phyloP scores from a whole-genome alignment of 345 rosid genomes.

The Linum lewisii region DNA sequence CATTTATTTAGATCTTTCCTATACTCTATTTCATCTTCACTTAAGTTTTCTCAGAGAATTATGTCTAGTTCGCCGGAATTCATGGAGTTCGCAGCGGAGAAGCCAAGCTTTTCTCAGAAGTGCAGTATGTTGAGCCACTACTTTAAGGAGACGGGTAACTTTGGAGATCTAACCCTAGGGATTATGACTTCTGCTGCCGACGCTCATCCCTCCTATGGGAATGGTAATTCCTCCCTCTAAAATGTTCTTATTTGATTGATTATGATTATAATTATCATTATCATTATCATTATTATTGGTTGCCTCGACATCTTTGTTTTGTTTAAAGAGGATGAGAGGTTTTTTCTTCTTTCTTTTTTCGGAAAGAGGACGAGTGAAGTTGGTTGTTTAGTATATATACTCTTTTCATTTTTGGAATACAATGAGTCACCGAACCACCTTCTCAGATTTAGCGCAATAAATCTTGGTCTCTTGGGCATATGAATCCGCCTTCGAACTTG shows the following conservation, averaged over 20 bases:
- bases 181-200: constrained; percentile 37
- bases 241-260: not conserved
- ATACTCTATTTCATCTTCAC: too few species aligned
- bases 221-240: not conserved
- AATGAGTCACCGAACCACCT: too few species aligned
- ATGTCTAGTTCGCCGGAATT: constrained; percentile 54
- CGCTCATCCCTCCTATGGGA: not conserved
- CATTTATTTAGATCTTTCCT: not conserved
- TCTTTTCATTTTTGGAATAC: too few species aligned
- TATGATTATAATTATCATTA: not conserved
- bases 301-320: not conserved
- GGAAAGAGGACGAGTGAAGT: too few species aligned
- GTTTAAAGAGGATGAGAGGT: constrained; percentile 23
- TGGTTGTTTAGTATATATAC: too few species aligned
- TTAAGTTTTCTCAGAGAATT: not conserved
- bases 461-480: too few species aligned
- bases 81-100: constrained; percentile 27
- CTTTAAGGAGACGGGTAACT: constrained; percentile 59
- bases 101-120: constrained; percentile 49
- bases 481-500: too few species aligned
- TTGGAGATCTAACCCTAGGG: constrained; percentile 65
- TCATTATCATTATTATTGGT: not conserved
- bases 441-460: too few species aligned
- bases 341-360: not conserved
- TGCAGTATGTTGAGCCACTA: constrained; percentile 68